Conservation (phyloP, 2,329 filamentous ascomycete species). For the Xylaria multiplex region DNA sequence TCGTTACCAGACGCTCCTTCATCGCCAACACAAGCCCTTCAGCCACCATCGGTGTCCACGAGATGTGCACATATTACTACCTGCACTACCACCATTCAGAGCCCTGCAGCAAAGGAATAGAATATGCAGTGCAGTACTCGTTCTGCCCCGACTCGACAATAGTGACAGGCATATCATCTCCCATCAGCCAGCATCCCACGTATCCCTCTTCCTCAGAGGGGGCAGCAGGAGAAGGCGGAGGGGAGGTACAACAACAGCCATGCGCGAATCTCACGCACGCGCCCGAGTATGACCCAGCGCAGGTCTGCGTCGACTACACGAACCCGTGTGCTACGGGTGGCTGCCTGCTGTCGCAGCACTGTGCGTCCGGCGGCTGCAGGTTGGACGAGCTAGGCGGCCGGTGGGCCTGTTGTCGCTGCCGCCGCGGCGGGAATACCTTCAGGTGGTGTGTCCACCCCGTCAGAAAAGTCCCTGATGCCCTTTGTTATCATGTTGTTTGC, state of each 20-base stretch:
- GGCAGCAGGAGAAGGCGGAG: background rate
- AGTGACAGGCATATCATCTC: slow-evolving; percentile 34
- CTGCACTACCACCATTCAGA: slow-evolving; percentile 62
- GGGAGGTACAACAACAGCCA: slow-evolving; percentile 42
- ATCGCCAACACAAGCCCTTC: background rate
- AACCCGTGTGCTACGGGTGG: slow-evolving; percentile 58
- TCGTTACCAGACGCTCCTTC: background rate
- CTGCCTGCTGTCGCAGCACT: slow-evolving; percentile 58
- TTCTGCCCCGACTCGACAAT: slow-evolving; percentile 54
- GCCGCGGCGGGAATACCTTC: slow-evolving; percentile 57
- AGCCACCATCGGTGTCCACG: background rate
- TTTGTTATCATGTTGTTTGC: slow-evolving; percentile 65
- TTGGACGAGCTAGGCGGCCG: slow-evolving; percentile 59
- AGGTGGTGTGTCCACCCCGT: slow-evolving; percentile 59
- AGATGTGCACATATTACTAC: slow-evolving; percentile 63
- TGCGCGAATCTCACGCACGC: slow-evolving; percentile 49
- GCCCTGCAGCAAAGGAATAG: slow-evolving; percentile 55
- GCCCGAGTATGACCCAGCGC: slow-evolving; percentile 43
- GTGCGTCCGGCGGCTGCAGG: slow-evolving; percentile 60
- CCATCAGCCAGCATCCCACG: too few species aligned
- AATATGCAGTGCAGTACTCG: slow-evolving; percentile 56
- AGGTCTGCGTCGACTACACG: slow-evolving; percentile 42
- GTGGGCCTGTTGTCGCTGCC: slow-evolving; percentile 63
- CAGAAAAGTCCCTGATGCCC: slow-evolving; percentile 59
- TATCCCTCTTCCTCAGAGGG: background rate